phyloP scores from a whole-genome alignment of 2,329 filamentous ascomycete genomes.

The Aspergillus nomiae region DNA sequence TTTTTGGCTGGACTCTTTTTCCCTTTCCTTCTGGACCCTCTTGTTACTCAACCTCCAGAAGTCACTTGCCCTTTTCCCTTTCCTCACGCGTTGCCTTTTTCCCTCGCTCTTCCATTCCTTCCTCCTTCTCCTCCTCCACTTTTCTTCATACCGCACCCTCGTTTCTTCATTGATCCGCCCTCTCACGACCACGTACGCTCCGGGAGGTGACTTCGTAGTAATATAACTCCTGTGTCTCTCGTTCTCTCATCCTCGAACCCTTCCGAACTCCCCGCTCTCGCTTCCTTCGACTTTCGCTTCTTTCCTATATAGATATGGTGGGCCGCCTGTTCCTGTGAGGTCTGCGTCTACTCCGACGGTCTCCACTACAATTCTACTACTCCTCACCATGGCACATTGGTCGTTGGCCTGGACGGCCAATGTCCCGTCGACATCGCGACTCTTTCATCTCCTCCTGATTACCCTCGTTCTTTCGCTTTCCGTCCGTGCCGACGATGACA shows the following conservation, averaged over 20 bases:
- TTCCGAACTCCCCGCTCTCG: constrained; percentile 1
- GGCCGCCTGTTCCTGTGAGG: constrained; percentile 8
- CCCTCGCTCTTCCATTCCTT: neutral
- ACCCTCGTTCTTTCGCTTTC: constrained; percentile 24
- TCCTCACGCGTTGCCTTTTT: no score
- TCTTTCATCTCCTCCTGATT: constrained; percentile 13
- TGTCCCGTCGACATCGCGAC: constrained; percentile 4
- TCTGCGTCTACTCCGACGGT: constrained; percentile 13
- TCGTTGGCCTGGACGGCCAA: constrained; percentile 12
- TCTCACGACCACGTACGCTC: neutral
- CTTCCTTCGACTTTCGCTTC: neutral
- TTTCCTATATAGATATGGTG: constrained; percentile 16
- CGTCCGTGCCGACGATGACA: constrained; percentile 24
- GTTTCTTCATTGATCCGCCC: neutral
- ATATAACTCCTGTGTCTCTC: constrained; percentile 1
- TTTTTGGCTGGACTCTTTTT: constrained; percentile 1
- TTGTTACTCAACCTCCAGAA: neutral
- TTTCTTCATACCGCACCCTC: neutral
- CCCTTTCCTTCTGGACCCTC: neutral
- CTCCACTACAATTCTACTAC: constrained; percentile 15
- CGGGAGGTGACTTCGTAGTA: neutral
- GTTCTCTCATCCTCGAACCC: neutral
- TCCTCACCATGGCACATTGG: constrained; percentile 18
- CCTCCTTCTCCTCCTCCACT: constrained; percentile 6
- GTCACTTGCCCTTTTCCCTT: neutral